A percentile compares a stretch with the other conserved stretches of the same genome.
phyloP scores from a whole-genome alignment of 1,139 yeast species.

The Pichia sp. region DNA sequence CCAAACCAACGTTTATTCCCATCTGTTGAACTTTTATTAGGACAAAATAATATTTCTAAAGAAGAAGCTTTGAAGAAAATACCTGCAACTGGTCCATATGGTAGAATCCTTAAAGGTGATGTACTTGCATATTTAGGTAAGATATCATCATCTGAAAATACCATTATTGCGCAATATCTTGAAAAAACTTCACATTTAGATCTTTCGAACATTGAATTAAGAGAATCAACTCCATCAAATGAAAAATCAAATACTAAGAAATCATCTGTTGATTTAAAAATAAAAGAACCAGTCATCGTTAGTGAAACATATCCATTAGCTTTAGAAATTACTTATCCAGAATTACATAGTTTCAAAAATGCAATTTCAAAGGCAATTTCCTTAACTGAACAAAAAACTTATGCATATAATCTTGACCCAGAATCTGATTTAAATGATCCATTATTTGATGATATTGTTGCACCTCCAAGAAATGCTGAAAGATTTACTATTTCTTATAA shows the following conservation, averaged over 20 bases:
- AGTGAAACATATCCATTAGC: slow-evolving; percentile 7
- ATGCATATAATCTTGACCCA: slow-evolving; percentile 36
- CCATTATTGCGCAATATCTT: slow-evolving; percentile 49
- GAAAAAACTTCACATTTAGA: slow-evolving; percentile 62
- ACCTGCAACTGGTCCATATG: slow-evolving; percentile 82
- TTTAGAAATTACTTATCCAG: slow-evolving; percentile 9
- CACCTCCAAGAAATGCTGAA: slow-evolving; percentile 55
- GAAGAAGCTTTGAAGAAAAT: slow-evolving; percentile 69
- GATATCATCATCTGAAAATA: slow-evolving; percentile 51
- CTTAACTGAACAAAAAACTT: slow-evolving; percentile 77
- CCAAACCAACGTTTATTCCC: slow-evolving; percentile 68
- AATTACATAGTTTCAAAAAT: slow-evolving; percentile 7
- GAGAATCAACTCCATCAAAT: slow-evolving; percentile 34
- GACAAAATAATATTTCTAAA: slow-evolving; percentile 52
- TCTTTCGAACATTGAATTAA: slow-evolving; percentile 59
- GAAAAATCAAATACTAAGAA: slow-evolving; percentile 7
- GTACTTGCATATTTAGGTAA: slow-evolving; percentile 76
- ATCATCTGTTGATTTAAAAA: slow-evolving; percentile 1
- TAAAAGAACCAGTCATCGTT: slow-evolving; percentile 16
- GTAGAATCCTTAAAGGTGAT: slow-evolving; percentile 85
- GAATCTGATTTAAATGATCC: slow-evolving; percentile 60
- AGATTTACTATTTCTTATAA: slow-evolving; percentile 43
- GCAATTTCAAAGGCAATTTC: slow-evolving; percentile 19
- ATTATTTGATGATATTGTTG: slow-evolving; percentile 68
- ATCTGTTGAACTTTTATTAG: slow-evolving; percentile 66